These are phyloP conservation scores for Ophiocordyceps camponoti-floridani DNA, from an alignment of 2,329 filamentous ascomycete species.

Conservation along the genomic window DNA sequence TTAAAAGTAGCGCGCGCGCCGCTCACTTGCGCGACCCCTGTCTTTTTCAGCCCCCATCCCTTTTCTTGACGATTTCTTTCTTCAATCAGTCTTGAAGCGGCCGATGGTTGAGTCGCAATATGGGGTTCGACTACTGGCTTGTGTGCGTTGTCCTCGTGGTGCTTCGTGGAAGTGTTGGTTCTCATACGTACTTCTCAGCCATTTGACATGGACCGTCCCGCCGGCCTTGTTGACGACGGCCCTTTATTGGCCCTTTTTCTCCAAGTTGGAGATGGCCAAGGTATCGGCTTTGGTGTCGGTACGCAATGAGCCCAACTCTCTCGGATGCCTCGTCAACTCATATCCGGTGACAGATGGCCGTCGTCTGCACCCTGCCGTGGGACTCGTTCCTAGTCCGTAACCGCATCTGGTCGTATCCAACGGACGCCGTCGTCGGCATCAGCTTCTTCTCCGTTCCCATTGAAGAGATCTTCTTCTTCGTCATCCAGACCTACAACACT, in stretches of 20 bases:
- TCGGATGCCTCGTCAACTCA: too few relatives aligned
- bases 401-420: slow-evolving; percentile 54
- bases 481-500: slow-evolving; percentile 60
- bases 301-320: too few relatives aligned
- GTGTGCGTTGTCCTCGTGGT: background rate
- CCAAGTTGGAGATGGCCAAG: background rate
- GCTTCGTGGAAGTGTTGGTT: too few relatives aligned
- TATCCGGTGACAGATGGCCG: slow-evolving; percentile 21
- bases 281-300: background rate
- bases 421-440: slow-evolving; percentile 42
- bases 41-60: background rate
- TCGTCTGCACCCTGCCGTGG: slow-evolving; percentile 55
- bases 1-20: too few relatives aligned
- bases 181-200: background rate
- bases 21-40: too few relatives aligned
- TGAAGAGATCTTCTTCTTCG: slow-evolving; percentile 63
- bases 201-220: background rate
- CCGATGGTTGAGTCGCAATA: background rate
- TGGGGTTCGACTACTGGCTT: slow-evolving; percentile 1
- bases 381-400: slow-evolving; percentile 56
- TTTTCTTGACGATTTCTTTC: background rate
- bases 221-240: background rate
- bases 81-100: background rate
- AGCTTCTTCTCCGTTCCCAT: slow-evolving; percentile 46
- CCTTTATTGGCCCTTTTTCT: background rate